phyloP scores from a whole-genome alignment of 2,329 filamentous ascomycete genomes.

The Chrysosporium keratinophilum region DNA sequence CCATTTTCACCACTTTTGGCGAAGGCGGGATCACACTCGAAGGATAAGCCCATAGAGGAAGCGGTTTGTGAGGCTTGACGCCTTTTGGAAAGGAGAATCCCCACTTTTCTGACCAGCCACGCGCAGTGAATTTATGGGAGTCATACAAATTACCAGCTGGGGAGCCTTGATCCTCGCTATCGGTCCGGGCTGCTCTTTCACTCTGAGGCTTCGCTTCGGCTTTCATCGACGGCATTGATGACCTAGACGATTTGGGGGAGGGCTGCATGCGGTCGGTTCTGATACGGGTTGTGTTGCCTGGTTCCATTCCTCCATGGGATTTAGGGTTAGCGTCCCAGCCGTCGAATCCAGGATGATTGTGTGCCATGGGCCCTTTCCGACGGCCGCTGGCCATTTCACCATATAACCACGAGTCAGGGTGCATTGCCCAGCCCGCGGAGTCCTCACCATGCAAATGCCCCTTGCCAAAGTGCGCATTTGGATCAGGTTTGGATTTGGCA shows the following conservation, averaged over 20 bases:
- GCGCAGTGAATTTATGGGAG: constrained; percentile 10
- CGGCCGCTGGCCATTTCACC: constrained; percentile 16
- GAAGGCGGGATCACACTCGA: constrained; percentile 21
- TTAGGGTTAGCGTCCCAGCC: constrained; percentile 23
- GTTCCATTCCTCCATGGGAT: constrained; percentile 25
- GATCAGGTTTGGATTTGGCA: constrained; percentile 23
- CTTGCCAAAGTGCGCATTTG: constrained; percentile 19
- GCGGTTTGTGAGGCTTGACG: constrained; percentile 14
- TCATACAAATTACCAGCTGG: constrained; percentile 17
- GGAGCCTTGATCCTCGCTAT: background rate
- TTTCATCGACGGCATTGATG: background rate
- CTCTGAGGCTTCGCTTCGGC: background rate
- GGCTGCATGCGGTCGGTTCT: background rate
- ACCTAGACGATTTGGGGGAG: background rate
- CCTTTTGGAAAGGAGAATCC: constrained; percentile 12
- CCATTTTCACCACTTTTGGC: constrained; percentile 11
- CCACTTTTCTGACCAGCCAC: constrained; percentile 17
- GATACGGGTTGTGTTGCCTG: constrained; percentile 16
- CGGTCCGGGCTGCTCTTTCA: background rate
- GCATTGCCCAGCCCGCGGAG: constrained; percentile 17
- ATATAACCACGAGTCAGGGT: constrained; percentile 16
- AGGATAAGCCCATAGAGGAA: constrained; percentile 22
- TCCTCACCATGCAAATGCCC: constrained; percentile 27
- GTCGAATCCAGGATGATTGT: constrained; percentile 14
- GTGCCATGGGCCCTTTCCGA: constrained; percentile 1